Base-by-base conservation (phyloP, 2,329 filamentous ascomycete genomes). In the Ophiostoma sp. region DNA sequence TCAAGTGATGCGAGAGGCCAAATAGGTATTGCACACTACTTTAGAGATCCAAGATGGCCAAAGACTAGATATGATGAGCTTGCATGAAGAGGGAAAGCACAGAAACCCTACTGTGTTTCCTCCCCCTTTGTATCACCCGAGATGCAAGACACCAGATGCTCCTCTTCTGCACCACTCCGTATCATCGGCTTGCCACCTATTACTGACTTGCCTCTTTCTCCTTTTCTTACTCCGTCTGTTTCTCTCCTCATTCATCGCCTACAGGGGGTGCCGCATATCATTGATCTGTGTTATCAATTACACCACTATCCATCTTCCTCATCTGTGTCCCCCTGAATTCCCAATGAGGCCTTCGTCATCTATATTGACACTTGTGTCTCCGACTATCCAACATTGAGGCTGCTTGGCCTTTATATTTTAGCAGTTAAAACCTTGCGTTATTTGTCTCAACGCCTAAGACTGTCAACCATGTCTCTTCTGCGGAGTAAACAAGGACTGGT, bases 141-240 rank as follows among this genome's bases (percentile, higher is more conserved):
- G 31, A 66, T 31, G 70, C 70, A 72, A 72, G 61, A 72, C 70
- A 72, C 59, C 36, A 59, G 61, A 72, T 72, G 63, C 61, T 31
- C 63, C 63, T 68, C 39, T 50, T 28, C 39, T 68, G 63, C 42
- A 68, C 39, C 12, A 31, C 22, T 17, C 42, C 39, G 63, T 9
- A 42, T n/a, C 15, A 15, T 36, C 63, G 50, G 71, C 50, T n/a
- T 68, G 61, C 71, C 22, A 69, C 48, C 55, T 31, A 25, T 22
- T 57, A 45, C 50, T 3, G 45, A 12, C 7, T 25, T 9, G 19
- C 50, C 22, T 28, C 50, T 55, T 48, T 48, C 3, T 25, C 45
- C 7, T 66, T 28, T 66, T 42, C 42, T 64, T 17, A 19, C 22
- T 70, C 33, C 28, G 11, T 55, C 22, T 28, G 31, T 39, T 33